A percentile compares a stretch with the other conserved stretches of the same genome.
These are phyloP conservation scores for Hymenoscyphus linearis DNA, from an alignment of 2,329 filamentous ascomycete genomes.

Conservation along the genomic window DNA sequence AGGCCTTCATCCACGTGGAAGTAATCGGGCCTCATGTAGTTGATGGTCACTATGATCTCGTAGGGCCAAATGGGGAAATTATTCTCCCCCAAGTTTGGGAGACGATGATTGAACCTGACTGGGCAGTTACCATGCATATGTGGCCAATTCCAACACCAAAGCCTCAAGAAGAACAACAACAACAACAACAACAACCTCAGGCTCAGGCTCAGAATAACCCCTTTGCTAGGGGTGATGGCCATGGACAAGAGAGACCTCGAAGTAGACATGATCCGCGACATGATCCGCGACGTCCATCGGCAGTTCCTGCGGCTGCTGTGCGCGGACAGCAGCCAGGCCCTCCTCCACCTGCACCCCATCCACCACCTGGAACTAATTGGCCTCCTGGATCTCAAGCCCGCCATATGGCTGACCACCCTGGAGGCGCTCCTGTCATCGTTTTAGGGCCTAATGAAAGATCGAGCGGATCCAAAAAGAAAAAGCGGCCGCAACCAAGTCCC, in stretches of 20 bases:
- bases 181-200: no score
- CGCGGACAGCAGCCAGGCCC: neutral
- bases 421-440: constrained; percentile 18
- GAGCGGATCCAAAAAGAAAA: constrained; percentile 14
- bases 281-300: constrained; percentile 3
- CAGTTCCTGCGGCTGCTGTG: neutral
- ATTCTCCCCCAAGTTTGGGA: constrained; percentile 81
- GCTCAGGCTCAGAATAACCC: constrained; percentile 11
- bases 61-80: constrained; percentile 75
- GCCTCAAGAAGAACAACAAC: no score
- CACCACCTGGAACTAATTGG: constrained; percentile 12
- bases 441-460: neutral
- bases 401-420: constrained; percentile 7
- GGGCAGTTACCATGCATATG: constrained; percentile 64
- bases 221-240: neutral
- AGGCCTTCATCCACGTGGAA: constrained; percentile 76
- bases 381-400: constrained; percentile 10
- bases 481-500: constrained; percentile 15
- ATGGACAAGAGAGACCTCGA: constrained; percentile 4
- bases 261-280: constrained; percentile 8
- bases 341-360: no score
- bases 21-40: constrained; percentile 70
- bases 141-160: constrained; percentile 49
- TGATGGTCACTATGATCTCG: constrained; percentile 73
- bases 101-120: constrained; percentile 73